Conservation (phyloP, 2,329 filamentous ascomycete genomes). For the Xylariales sp. region DNA sequence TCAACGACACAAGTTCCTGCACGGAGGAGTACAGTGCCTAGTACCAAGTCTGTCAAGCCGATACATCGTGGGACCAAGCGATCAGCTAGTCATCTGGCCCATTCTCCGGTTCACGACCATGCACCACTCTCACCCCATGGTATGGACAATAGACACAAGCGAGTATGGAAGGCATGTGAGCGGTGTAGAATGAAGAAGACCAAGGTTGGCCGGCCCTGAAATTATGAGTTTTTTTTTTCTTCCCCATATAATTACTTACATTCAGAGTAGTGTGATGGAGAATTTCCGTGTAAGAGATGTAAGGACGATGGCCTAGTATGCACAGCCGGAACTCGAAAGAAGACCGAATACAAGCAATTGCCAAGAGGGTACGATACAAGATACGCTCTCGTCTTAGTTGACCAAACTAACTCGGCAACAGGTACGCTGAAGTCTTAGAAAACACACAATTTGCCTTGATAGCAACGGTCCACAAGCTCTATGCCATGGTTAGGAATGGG, state of each 20-base stretch:
- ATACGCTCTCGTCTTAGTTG: neutral
- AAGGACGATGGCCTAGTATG: conserved; percentile 74
- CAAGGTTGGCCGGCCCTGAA: conserved; percentile 60
- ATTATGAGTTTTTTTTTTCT: neutral
- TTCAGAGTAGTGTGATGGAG: conserved; percentile 67
- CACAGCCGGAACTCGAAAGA: conserved; percentile 71
- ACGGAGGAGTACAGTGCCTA: conserved; percentile 50
- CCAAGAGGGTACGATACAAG: conserved; percentile 64
- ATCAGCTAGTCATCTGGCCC: conserved; percentile 55
- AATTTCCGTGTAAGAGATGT: conserved; percentile 74
- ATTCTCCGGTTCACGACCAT: conserved; percentile 54
- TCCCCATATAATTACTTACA: conserved; percentile 32
- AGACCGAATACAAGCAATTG: conserved; percentile 76
- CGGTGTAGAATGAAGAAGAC: conserved; percentile 77
- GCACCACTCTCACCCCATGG: conserved; percentile 53
- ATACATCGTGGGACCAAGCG: conserved; percentile 65
- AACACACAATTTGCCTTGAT: conserved; percentile 74
- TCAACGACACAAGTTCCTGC: conserved; percentile 38
- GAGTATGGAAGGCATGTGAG: conserved; percentile 75
- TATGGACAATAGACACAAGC: conserved; percentile 69
- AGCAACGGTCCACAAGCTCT: conserved; percentile 73
- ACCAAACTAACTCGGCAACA: conserved; percentile 44
- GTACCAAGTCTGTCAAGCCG: conserved; percentile 61
- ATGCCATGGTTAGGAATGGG: conserved; percentile 69
- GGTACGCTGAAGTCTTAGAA: conserved; percentile 73